These are phyloP conservation scores for Cryphonectria naterciae DNA, from an alignment of 2,329 filamentous ascomycete genomes.

Conservation along the genomic window DNA sequence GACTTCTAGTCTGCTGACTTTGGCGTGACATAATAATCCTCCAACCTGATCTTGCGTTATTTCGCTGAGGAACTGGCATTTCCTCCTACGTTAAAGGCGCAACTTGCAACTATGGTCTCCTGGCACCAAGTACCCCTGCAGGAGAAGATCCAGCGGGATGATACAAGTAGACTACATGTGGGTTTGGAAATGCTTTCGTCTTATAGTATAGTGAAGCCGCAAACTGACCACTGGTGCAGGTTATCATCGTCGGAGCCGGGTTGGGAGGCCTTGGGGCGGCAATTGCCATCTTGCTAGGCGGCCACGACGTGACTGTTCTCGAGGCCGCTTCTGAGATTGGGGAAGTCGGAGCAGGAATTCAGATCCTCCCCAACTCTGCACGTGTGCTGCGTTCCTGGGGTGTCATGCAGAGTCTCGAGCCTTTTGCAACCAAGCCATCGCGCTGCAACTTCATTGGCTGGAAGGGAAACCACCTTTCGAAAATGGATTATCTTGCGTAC, in stretches of 20 bases:
- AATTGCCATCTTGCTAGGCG: slow-evolving; percentile 49
- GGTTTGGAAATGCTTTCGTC: not conserved
- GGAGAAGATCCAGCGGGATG: slow-evolving; percentile 20
- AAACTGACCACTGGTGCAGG: slow-evolving; percentile 33
- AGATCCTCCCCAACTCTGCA: slow-evolving; percentile 52
- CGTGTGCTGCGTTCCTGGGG: slow-evolving; percentile 55
- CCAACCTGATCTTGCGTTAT: too few species aligned
- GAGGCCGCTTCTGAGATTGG: slow-evolving; percentile 51
- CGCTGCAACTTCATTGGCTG: slow-evolving; percentile 55
- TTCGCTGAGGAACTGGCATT: too few species aligned
- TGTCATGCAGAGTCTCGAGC: slow-evolving; percentile 45
- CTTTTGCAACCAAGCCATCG: slow-evolving; percentile 45
- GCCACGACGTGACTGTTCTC: slow-evolving; percentile 52
- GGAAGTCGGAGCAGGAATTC: slow-evolving; percentile 56
- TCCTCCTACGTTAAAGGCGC: not conserved
- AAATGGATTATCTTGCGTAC: slow-evolving; percentile 52
- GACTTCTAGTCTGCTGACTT: too few species aligned
- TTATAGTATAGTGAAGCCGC: not conserved
- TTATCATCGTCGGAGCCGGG: slow-evolving; percentile 60
- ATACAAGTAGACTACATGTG: slow-evolving; percentile 21
- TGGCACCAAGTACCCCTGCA: slow-evolving; percentile 10
- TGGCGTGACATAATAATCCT: too few species aligned
- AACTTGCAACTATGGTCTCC: not conserved
- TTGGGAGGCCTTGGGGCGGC: slow-evolving; percentile 57
- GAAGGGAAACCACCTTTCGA: slow-evolving; percentile 54